Evolutionary conservation across 805 yeast genomes (phyloP).

Genomic region (Cyberlindnera amylophila): DNA sequence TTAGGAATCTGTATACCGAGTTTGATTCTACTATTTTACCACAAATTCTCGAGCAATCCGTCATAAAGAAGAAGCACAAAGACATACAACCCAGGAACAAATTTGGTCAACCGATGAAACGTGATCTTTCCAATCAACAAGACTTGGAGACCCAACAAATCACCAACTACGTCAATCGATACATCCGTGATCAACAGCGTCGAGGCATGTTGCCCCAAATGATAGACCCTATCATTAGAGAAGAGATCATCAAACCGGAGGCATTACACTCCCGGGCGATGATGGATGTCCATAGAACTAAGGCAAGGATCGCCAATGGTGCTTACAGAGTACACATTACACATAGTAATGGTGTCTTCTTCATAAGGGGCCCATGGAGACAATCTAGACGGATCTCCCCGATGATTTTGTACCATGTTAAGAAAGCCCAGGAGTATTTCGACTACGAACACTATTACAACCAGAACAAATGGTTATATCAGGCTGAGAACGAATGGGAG

Average conservation of each 20-base stretch:
- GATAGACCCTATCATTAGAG: conserved; percentile 18
- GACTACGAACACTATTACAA: conserved; percentile 13
- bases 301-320: conserved; percentile 11
- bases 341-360: conserved; percentile 9
- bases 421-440: conserved; percentile 13
- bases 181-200: conserved; percentile 11
- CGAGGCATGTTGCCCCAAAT: conserved; percentile 16
- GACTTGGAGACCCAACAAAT: conserved; percentile 16
- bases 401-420: conserved; percentile 12
- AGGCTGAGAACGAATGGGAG: conserved; percentile 19
- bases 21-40: no score
- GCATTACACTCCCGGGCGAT: conserved; percentile 20
- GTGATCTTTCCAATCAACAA: conserved; percentile 19
- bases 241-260: conserved; percentile 18
- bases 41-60: no score
- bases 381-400: conserved; percentile 17
- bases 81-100: conserved; percentile 1
- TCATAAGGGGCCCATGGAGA: conserved; percentile 22
- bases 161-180: conserved; percentile 15
- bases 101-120: conserved; percentile 19
- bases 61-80: not conserved
- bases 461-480: conserved; percentile 12
- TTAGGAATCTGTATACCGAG: conserved; percentile 6
- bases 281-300: conserved; percentile 9
- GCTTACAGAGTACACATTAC: conserved; percentile 20